A percentile compares a stretch with the other conserved stretches of the same genome.
These are phyloP conservation scores for Leucosporidium yakuticum DNA, from an alignment of 768 basidiomycete species.

Conservation along the genomic window DNA sequence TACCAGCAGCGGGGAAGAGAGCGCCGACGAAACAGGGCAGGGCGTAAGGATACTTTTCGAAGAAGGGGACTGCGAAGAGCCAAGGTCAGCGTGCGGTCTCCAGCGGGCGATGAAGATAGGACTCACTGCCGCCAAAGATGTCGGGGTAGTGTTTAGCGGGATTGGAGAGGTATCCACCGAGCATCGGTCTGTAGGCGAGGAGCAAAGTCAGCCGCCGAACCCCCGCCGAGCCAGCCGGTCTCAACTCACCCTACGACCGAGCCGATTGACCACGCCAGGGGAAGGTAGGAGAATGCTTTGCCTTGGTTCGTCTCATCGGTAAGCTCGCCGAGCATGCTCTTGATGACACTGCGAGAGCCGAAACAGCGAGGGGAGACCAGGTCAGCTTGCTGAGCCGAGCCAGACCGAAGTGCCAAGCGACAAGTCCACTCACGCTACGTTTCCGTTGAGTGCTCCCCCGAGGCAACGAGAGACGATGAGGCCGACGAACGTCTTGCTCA, in stretches of 20 bases:
- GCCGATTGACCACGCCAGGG: conserved; percentile 32
- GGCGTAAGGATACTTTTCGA: conserved; percentile 28
- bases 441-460: conserved; percentile 27
- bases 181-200: conserved; percentile 16
- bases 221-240: too few species aligned
- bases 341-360: conserved; percentile 24
- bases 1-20: conserved; percentile 27
- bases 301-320: conserved; percentile 38
- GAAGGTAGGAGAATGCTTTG: conserved; percentile 33
- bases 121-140: conserved; percentile 12
- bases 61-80: conserved; percentile 16
- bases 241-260: conserved; percentile 19
- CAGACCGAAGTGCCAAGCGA: fast-evolving
- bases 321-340: conserved; percentile 31
- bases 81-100: too few species aligned
- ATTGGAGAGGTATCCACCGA: conserved; percentile 37
- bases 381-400: neutral
- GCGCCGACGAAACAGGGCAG: conserved; percentile 37
- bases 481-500: conserved; percentile 13
- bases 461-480: conserved; percentile 31
- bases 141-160: conserved; percentile 26
- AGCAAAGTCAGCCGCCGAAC: too few species aligned
- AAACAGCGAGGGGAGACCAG: too few species aligned
- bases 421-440: conserved; percentile 22
- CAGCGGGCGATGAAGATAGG: too few species aligned